Percentiles rank a stretch among this genome's conserved stretches.
Evolutionary conservation across 2,329 filamentous ascomycete species (phyloP).

Genomic region (Diaporthe aspalathi): DNA sequence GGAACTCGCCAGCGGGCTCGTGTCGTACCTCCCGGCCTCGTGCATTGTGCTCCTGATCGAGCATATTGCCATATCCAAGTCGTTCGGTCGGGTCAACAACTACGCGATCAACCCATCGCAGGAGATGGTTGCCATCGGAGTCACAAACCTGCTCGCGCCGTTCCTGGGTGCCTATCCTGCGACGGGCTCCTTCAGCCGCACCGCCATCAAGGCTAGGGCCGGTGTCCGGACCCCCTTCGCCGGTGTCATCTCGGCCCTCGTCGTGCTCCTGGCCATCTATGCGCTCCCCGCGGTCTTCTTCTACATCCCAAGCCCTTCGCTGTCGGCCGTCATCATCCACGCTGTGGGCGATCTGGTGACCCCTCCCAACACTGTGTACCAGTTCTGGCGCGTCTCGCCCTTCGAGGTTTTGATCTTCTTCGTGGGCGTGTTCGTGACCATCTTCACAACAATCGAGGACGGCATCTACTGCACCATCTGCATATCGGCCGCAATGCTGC

Average conservation of each 20-base stretch:
- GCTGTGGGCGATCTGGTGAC: slow-evolving; percentile 94
- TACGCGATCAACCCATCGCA: slow-evolving; percentile 96
- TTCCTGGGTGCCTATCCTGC: slow-evolving; percentile 93
- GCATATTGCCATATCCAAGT: slow-evolving; percentile 97
- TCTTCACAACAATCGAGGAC: slow-evolving; percentile 90
- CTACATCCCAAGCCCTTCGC: slow-evolving; percentile 85
- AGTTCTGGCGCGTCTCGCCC: slow-evolving; percentile 94
- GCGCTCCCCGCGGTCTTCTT: slow-evolving; percentile 89
- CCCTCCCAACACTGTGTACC: slow-evolving; percentile 88
- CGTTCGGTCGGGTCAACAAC: slow-evolving; percentile 94
- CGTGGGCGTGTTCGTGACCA: slow-evolving; percentile 86
- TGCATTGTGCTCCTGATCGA: slow-evolving; percentile 97
- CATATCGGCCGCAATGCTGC: slow-evolving; percentile 79
- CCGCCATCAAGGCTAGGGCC: slow-evolving; percentile 96
- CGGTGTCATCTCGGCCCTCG: slow-evolving; percentile 85
- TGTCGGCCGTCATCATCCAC: slow-evolving; percentile 94
- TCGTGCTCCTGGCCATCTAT: slow-evolving; percentile 92
- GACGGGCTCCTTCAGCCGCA: slow-evolving; percentile 95
- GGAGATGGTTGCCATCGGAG: slow-evolving; percentile 93
- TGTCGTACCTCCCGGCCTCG: slow-evolving; percentile 80
- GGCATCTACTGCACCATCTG: slow-evolving; percentile 90
- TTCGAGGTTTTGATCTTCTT: slow-evolving; percentile 94
- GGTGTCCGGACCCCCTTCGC: slow-evolving; percentile 92
- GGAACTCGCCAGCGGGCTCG: slow-evolving; percentile 75
- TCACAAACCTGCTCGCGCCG: slow-evolving; percentile 89